These are phyloP conservation scores for Globisporangium alternatum DNA, from an alignment of 352 stramenopile genomes.

Conservation along the genomic window DNA sequence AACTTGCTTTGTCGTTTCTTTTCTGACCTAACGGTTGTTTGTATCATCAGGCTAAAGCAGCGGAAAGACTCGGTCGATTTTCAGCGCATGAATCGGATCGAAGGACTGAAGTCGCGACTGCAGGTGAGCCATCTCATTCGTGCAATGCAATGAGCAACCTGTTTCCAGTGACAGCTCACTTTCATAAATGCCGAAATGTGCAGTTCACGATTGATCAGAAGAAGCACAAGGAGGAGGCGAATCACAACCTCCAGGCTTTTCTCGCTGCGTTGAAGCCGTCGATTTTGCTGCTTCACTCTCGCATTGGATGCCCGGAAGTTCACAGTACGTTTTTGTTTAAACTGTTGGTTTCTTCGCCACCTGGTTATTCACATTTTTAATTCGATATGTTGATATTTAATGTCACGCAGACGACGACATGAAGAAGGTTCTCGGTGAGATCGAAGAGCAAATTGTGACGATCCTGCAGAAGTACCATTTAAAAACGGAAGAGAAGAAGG, in stretches of 20 bases:
- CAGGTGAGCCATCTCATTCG: slow-evolving; percentile 22
- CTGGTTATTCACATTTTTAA: not conserved
- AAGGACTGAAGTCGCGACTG: slow-evolving; percentile 58
- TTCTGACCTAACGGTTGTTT: not conserved
- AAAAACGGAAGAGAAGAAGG: slow-evolving; percentile 52
- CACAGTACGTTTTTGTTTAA: slow-evolving; percentile 38
- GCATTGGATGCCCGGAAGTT: slow-evolving; percentile 68
- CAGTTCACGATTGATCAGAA: slow-evolving; percentile 62
- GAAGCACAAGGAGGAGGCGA: slow-evolving; percentile 75
- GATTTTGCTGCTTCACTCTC: slow-evolving; percentile 57
- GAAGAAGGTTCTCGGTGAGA: slow-evolving; percentile 70
- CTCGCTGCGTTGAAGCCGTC: slow-evolving; percentile 61
- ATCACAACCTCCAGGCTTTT: slow-evolving; percentile 64
- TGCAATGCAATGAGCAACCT: not conserved
- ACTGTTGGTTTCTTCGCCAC: not conserved
- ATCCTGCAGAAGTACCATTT: slow-evolving; percentile 64
- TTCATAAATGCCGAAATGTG: not conserved
- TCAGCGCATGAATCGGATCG: slow-evolving; percentile 73
- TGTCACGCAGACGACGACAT: slow-evolving; percentile 54
- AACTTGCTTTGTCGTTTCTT: too few relatives aligned
- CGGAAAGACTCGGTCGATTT: slow-evolving; percentile 79
- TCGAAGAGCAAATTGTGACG: slow-evolving; percentile 70
- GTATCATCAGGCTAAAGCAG: slow-evolving; percentile 57
- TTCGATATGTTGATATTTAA: not conserved
- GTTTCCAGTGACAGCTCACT: not conserved